Base-by-base conservation (phyloP, 139 green algal species). In the Tetradesmus obliquus region DNA sequence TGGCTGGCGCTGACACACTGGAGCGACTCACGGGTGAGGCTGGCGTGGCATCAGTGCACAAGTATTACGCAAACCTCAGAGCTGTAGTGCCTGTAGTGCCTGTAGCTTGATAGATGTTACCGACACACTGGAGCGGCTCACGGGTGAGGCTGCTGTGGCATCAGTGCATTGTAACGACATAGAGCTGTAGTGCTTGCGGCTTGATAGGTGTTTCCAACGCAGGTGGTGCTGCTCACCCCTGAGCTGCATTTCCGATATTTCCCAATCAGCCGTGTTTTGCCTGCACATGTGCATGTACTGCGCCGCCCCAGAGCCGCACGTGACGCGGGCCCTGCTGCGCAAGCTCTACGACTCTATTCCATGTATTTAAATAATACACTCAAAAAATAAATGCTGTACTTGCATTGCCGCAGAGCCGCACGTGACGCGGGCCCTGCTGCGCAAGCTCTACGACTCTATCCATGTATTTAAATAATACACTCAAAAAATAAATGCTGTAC, bases 1-100 rank as follows among this genome's bases (percentile, higher is more conserved):
- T 99, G 58, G 98, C 97, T 95, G 98, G 99, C 91, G 90, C 99
- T 55, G 94, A 98, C 86, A 93, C 54, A 94, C 62, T 92, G 93
- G 24, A 92, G 74, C 79, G 86, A 95, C 81, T 97, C 94, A 19
- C 95, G 95, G 81, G 90, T 97, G 71, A 81, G 60, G 15, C 51
- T 12, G 20, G 32, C 32, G 32, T 45, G 32, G 32, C 32, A 45
- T 45, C 32, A 45, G 32, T 45, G 32, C 32, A 32, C 20, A 10
- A 19, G 0, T 17, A 17, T 79, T 0, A 79, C 17, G 69, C 69
- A 79, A 45, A 45, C 32, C 32, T 45, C 32, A 45, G 32, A 45
- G 32, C 32, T 45, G 32, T 45, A 45, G 32, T 45, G 32, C 32
- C 32, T 45, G 32, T 45, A 45, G 32, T 45, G 32, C 32, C 57